Evolutionary conservation across 2,329 filamentous ascomycete genomes (phyloP).

Genomic region (Colletotrichum sp.): DNA sequence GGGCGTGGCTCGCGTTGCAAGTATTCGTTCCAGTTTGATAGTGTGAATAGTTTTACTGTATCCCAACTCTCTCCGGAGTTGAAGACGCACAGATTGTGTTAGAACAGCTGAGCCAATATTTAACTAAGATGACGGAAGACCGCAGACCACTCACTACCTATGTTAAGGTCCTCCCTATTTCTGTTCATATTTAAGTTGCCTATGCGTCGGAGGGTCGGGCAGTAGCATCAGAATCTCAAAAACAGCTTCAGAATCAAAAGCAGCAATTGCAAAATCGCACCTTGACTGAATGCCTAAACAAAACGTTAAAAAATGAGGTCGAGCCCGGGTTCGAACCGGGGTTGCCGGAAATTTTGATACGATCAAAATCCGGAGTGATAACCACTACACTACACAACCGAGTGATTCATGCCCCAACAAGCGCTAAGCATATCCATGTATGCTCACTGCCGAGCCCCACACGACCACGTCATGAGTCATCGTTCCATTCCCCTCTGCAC

Average conservation of each 20-base stretch:
- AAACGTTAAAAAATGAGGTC: not conserved
- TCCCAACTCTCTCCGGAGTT: too few species aligned
- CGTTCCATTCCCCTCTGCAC: accelerated
- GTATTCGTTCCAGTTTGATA: not conserved
- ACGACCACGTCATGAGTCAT: not conserved
- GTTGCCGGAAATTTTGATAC: conserved; percentile 13
- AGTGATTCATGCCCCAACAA: not conserved
- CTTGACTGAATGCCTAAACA: too few species aligned
- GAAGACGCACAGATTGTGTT: too few species aligned
- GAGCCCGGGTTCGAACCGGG: conserved; percentile 22
- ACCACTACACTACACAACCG: conserved; percentile 23
- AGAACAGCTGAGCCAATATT: too few species aligned
- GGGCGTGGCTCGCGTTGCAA: not conserved
- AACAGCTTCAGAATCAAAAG: accelerated
- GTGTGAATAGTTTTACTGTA: too few species aligned
- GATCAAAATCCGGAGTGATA: conserved; percentile 22
- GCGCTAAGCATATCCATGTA: accelerated
- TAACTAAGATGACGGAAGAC: too few species aligned
- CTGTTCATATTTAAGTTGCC: too few species aligned
- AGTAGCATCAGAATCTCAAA: accelerated
- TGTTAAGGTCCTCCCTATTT: too few species aligned
- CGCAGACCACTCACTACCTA: too few species aligned
- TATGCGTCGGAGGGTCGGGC: not conserved
- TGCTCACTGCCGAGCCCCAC: accelerated
- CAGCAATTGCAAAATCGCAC: accelerated